A percentile compares a stretch with the other conserved stretches of the same genome.
phyloP scores from a whole-genome alignment of 768 basidiomycete species.

The Xanthoconium stramineum region DNA sequence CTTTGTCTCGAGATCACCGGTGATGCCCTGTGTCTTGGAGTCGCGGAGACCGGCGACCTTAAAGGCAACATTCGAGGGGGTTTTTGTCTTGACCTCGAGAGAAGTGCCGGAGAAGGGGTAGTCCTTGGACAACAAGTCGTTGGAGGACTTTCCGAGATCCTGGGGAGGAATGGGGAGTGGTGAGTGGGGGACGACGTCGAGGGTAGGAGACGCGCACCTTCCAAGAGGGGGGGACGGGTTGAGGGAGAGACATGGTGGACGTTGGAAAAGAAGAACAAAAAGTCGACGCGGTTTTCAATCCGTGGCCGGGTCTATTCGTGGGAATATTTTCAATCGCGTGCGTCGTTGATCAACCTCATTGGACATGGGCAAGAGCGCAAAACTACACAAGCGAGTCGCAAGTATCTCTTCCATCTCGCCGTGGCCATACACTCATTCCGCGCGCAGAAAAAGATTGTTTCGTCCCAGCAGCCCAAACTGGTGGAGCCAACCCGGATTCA shows the following conservation, averaged over 20 bases:
- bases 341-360: background rate
- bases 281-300: conserved; percentile 1
- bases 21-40: conserved; percentile 68
- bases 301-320: conserved; percentile 28
- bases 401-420: conserved; percentile 16
- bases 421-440: background rate
- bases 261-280: conserved; percentile 10
- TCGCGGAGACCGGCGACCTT: conserved; percentile 85
- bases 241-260: conserved; percentile 78
- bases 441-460: conserved; percentile 25
- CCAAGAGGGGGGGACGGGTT: conserved; percentile 96
- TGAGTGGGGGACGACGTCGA: background rate
- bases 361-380: conserved; percentile 36
- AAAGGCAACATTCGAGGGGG: conserved; percentile 89
- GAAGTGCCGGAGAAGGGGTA: conserved; percentile 72
- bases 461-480: conserved; percentile 6
- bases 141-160: conserved; percentile 97
- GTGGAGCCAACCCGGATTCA: conserved; percentile 6
- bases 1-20: conserved; percentile 94
- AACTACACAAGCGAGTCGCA: conserved; percentile 34
- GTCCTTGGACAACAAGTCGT: conserved; percentile 91
- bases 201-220: conserved; percentile 50
- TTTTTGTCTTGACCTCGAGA: conserved; percentile 86
- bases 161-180: conserved; percentile 29
- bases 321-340: conserved; percentile 17